Base-by-base conservation (phyloP, 2,329 filamentous ascomycete species). In the Trichoderma sp. region DNA sequence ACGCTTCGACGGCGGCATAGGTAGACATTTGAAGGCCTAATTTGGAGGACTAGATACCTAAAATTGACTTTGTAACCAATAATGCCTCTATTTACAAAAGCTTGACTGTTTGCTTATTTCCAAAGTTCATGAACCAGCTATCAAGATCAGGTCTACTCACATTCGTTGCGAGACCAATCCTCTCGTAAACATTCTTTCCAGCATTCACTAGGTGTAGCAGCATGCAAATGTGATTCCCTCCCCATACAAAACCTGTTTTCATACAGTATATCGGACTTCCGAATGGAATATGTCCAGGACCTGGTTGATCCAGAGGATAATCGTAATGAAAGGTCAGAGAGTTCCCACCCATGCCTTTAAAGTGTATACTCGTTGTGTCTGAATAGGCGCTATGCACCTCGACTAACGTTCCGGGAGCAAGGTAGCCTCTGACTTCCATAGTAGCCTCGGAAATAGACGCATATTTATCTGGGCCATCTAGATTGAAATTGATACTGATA, bases 241-340 rank as follows among this genome's bases (percentile, higher is more conserved):
- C 71, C 43, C 71, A 68, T 3, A 72, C 66, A 26, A 72, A 72
- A 2, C 71, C 71, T 20, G 71, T 72, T 53, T 70, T 72, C 50
- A 72, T 68, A 43, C 66, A 72, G 11, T 39, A 72, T 6, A 72
- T 50, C 34, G 8, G 36, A n/a, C 39, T 50, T 28, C 55, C 58
- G 1, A 64, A 61, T 11, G 50, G 32, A 32, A 72, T 17, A 63
- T 70, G 66, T 23, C 43, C 3, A 30, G 62, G 36, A 15, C 71
- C 71, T 30, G 61, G 59, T n/a, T 34, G n/a, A 66, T 53, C 4
- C 17, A 72, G 23, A 36, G 57, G 57, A 11, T 69, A 69, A 20
- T 69, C 67, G 15, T 50, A 39, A 34, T 62, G 30, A 53, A 69
- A 69, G 8, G 13, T n/a, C 2, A 69, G 13, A 28, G 67, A 34